Percentiles rank a stretch among this genome's conserved stretches.
phyloP scores from a whole-genome alignment of 768 basidiomycete genomes.

The Boletus coccyginus region DNA sequence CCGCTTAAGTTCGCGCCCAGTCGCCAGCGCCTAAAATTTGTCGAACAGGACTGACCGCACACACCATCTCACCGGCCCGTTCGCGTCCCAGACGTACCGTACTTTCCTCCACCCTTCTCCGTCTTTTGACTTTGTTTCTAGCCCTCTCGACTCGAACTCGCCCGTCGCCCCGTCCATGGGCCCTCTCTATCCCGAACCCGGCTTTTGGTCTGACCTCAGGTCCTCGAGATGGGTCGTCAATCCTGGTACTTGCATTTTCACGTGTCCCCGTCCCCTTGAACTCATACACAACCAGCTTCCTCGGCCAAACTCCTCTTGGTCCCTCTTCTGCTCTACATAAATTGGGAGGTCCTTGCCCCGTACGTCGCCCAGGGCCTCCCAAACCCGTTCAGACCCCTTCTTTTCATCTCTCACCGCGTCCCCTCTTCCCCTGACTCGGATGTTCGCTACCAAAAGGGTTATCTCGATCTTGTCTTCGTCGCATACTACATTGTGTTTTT shows the following conservation, averaged over 20 bases:
- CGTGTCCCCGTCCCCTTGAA: not conserved
- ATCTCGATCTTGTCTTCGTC: constrained; percentile 74
- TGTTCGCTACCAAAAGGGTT: constrained; percentile 69
- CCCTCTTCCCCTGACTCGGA: constrained; percentile 50
- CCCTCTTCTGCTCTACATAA: constrained; percentile 57
- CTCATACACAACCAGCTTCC: constrained; percentile 39
- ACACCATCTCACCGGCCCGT: too few species aligned
- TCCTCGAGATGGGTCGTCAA: constrained; percentile 69
- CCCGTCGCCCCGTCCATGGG: constrained; percentile 20
- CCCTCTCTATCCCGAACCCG: not conserved
- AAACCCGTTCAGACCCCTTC: constrained; percentile 73
- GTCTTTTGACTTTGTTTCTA: too few species aligned
- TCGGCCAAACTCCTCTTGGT: constrained; percentile 66
- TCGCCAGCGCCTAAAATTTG: not conserved
- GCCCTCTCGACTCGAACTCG: not conserved
- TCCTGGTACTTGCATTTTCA: constrained; percentile 45
- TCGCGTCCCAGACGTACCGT: too few species aligned
- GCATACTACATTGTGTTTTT: constrained; percentile 84
- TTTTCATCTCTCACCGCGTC: constrained; percentile 70
- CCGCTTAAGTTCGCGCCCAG: too few species aligned
- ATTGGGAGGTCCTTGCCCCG: constrained; percentile 57
- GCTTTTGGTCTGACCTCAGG: constrained; percentile 49
- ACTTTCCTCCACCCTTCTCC: not conserved
- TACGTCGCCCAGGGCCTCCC: constrained; percentile 44
- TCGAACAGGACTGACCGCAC: not conserved